Percentiles rank a stretch among this genome's conserved stretches.
These are phyloP conservation scores for Lichtheimia ramosa DNA, from an alignment of 371 early-diverging fungal genomes.

Conservation along the genomic window DNA sequence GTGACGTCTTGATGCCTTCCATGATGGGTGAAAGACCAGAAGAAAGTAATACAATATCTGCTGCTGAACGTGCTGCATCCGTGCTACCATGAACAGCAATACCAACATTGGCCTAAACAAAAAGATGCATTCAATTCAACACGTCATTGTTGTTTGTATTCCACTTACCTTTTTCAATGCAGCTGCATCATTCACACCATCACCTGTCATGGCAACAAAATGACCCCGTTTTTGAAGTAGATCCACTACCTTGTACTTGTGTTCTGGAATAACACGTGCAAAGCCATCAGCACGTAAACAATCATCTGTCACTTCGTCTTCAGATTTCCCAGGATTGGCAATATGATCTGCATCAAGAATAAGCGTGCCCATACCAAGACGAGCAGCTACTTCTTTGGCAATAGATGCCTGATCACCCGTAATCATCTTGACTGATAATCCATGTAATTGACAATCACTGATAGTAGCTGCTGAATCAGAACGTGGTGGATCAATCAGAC, in stretches of 20 bases:
- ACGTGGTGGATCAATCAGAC: constrained; percentile 89
- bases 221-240: constrained; percentile 70
- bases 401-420: constrained; percentile 83
- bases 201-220: constrained; percentile 87
- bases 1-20: constrained; percentile 80
- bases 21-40: constrained; percentile 87
- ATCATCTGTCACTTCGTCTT: constrained; percentile 53
- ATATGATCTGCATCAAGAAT: constrained; percentile 69
- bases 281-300: constrained; percentile 76
- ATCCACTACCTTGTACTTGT: constrained; percentile 83
- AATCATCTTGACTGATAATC: constrained; percentile 79
- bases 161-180: constrained; percentile 69
- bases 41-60: constrained; percentile 91
- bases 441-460: constrained; percentile 60
- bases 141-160: neutral
- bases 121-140: neutral
- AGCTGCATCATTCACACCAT: constrained; percentile 88
- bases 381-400: constrained; percentile 78
- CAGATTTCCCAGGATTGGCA: constrained; percentile 64
- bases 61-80: constrained; percentile 91
- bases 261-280: constrained; percentile 74
- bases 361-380: constrained; percentile 67
- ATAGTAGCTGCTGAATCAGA: constrained; percentile 70
- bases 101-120: constrained; percentile 77
- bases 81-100: constrained; percentile 88